Evolutionary conservation across 129 eudicot genomes (phyloP).

Genomic region (Scalesia atractyloides): DNA sequence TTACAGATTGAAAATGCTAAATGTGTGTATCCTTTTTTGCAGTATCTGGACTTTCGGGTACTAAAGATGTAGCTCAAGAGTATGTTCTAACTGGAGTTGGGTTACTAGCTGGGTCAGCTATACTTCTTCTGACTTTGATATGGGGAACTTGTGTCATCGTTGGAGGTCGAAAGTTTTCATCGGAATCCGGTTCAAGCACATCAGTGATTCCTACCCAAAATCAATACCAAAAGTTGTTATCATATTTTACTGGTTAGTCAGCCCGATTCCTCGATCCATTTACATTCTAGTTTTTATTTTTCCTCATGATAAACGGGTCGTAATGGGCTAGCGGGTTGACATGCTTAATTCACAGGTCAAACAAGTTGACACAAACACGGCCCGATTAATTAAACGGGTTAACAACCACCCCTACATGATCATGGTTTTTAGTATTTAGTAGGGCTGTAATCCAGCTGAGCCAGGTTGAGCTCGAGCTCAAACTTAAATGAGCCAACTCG

Average conservation of each 20-base stretch:
- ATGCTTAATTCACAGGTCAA: neutral
- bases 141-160: conserved; percentile 80
- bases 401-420: neutral
- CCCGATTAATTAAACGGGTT: neutral
- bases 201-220: conserved; percentile 18
- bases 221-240: conserved; percentile 28
- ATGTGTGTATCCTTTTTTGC: conserved; percentile 14
- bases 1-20: neutral
- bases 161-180: conserved; percentile 38
- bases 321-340: neutral
- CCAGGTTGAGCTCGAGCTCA: too few species aligned
- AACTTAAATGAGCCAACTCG: too few species aligned
- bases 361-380: neutral
- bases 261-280: neutral
- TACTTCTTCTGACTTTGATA: conserved; percentile 57
- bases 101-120: conserved; percentile 69
- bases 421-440: too few species aligned
- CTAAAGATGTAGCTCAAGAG: conserved; percentile 55
- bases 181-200: conserved; percentile 22
- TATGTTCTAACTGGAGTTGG: conserved; percentile 73
- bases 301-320: neutral
- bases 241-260: conserved; percentile 43
- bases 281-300: neutral
- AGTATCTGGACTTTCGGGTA: conserved; percentile 68
- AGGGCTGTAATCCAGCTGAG: too few species aligned